Base-by-base conservation (phyloP, 2,329 filamentous ascomycete genomes). In the Xylariaceae sp. region DNA sequence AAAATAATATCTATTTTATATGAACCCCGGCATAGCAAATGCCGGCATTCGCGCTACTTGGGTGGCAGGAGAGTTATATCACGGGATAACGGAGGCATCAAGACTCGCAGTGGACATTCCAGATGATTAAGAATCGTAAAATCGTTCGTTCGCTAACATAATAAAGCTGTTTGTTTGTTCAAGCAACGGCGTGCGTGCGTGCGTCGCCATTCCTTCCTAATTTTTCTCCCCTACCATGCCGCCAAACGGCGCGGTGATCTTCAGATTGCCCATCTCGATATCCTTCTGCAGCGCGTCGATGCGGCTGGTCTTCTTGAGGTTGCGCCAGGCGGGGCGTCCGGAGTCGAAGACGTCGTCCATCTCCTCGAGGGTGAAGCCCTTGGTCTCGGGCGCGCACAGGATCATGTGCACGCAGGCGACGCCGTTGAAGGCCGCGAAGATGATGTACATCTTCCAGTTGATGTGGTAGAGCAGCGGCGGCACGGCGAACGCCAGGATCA, bases 301-400 rank as follows among this genome's bases (percentile, higher is more conserved):
- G 20, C 79, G 70, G 40, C 76, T 79, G 4, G 62, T 66, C 64
- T 75, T 77, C 49, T 71, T 68, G 32, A 66, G 69, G 5, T 72
- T 77, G 70, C 79, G 81, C 86, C 86, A 89, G 2, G 86, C 82
- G 1, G 81, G 81, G 1, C 77, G 68, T 0, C 81, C 82, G 7
- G 80, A 79, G 63, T 84, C 79, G 69, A 93, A 93, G 61, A 92
- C 86, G 14, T 84, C 83, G 62, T 90, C 88, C 71, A 91, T 87
- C 69, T 93, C 89, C 68, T 93, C 89, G 1, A 93, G 82, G 0
- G 88, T 89, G 73, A 86, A 89, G 12, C 88, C 88, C 40, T 85
- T 83, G 0, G 89, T 91, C 73, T 91, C 80, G 0, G 87, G 88
- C 1, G 77, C 76, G 20, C 77, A 68, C 61, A 92, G 78, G 70